Evolutionary conservation across 2,329 filamentous ascomycete genomes (phyloP).

Genomic region (Exophiala aquamarina): DNA sequence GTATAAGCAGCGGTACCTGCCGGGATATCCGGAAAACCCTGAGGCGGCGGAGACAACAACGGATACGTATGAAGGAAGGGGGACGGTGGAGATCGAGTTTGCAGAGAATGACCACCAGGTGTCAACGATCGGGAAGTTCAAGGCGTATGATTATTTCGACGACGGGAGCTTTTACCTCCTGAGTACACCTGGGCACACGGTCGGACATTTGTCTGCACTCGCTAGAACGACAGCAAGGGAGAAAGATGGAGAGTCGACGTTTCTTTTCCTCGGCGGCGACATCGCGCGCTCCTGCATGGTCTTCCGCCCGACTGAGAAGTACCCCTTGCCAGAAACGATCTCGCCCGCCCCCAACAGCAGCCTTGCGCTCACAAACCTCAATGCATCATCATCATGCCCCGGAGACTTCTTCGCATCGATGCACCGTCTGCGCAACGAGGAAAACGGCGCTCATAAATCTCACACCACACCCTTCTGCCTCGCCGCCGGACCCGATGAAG

Average conservation of each 20-base stretch:
- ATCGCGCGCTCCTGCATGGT: constrained; percentile 13
- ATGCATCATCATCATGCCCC: constrained; percentile 22
- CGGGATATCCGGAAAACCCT: constrained; percentile 47
- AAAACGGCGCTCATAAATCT: constrained; percentile 10
- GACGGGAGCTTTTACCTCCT: constrained; percentile 59
- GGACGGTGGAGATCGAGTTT: constrained; percentile 24
- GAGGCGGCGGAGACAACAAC: constrained; percentile 36
- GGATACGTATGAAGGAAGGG: constrained; percentile 37
- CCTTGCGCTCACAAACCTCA: no score
- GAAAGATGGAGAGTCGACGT: constrained; percentile 8
- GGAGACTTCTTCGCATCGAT: constrained; percentile 25
- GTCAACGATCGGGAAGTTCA: constrained; percentile 27
- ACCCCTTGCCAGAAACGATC: constrained; percentile 27
- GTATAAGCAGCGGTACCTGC: constrained; percentile 47
- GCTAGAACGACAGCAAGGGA: constrained; percentile 17
- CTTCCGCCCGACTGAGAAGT: constrained; percentile 30
- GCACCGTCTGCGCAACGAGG: constrained; percentile 21
- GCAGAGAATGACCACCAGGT: constrained; percentile 32
- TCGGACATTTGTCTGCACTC: constrained; percentile 28
- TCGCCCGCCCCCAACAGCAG: constrained; percentile 2
- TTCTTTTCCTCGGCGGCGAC: constrained; percentile 23
- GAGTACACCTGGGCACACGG: constrained; percentile 36
- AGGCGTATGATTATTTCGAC: constrained; percentile 51
- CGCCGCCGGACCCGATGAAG: constrained; percentile 5
- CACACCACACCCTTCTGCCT: constrained; percentile 27